Base-by-base conservation (phyloP, 2,329 filamentous ascomycete species). In the Apiospora kogelbergensis region DNA sequence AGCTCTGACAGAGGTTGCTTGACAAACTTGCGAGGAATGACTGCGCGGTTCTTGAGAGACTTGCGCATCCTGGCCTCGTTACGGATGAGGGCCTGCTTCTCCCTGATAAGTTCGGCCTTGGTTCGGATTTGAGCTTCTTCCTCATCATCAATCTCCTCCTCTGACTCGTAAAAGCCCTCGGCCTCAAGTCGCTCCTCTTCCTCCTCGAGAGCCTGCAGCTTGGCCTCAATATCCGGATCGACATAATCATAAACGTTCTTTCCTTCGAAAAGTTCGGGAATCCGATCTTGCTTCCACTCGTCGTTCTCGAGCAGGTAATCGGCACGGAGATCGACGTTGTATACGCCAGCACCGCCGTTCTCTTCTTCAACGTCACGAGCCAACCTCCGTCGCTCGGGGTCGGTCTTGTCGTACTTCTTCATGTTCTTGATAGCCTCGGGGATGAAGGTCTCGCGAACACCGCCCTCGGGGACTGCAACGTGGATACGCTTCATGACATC, bases 201-300 rank as follows among this genome's bases (percentile, higher is more conserved):
- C 72, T 95, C 95, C 81, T 99, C 96, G 42, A 99, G 87, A 68
- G 94, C 94, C 66, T 91, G 91, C 65, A 99, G 88, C 85, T 97
- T 98, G 74, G 90, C 88, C 77, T 97, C 96, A 78, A 99, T 99
- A 68, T 99, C 97, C 1, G 95, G 95, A 77, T 98, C 96, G 77
- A 99, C 90, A 81, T 93, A 99, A 82, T 99, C 96, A 83, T 95
- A 96, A 69, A 99, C 93, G 80, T 99, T 99, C 87, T 95, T 95
- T 81, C 96, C 96, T 78, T 98, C 91, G 81, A 95, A 92, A 65
- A 98, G 87, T 82, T 99, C 96, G 41, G 96, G 96, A 68, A 98
- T 93, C 82, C 93, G 94, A 84, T 99, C 97, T 79, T 97, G 89
- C 81, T 97, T 97, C 96, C 96, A 98, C 69, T 96, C 94, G 53